These are phyloP conservation scores for Boletus rubropictus DNA, from an alignment of 768 basidiomycete genomes.

Conservation along the genomic window DNA sequence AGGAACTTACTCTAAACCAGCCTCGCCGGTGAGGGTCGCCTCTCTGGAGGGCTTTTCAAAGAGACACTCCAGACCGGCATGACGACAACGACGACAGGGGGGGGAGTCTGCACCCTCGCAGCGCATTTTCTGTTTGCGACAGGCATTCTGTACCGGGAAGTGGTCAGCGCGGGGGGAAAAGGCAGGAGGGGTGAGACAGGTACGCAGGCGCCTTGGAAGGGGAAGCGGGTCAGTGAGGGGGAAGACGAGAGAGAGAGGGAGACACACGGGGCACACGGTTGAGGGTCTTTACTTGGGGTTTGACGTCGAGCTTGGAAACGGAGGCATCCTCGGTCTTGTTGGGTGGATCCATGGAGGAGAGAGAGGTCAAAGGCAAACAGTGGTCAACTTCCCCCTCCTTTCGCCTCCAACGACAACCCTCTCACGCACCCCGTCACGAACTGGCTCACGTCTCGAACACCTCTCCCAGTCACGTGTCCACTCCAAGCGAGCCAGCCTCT, in stretches of 20 bases:
- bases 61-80: slow-evolving; percentile 84
- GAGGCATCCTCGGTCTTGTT: slow-evolving; percentile 53
- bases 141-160: slow-evolving; percentile 65
- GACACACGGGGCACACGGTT: slow-evolving; percentile 83
- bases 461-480: background rate
- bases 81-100: slow-evolving; percentile 90
- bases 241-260: background rate
- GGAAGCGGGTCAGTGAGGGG: slow-evolving; percentile 10
- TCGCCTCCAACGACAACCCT: background rate
- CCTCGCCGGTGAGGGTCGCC: slow-evolving; percentile 82
- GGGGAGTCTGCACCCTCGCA: slow-evolving; percentile 96
- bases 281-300: slow-evolving; percentile 70
- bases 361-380: slow-evolving; percentile 8
- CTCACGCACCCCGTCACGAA: background rate
- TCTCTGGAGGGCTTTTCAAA: slow-evolving; percentile 92
- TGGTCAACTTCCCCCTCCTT: background rate
- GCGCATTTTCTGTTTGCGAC: slow-evolving; percentile 95
- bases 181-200: slow-evolving; percentile 25
- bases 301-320: slow-evolving; percentile 57
- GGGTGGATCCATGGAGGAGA: slow-evolving; percentile 19
- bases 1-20: slow-evolving; percentile 73
- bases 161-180: slow-evolving; percentile 13
- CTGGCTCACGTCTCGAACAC: background rate
- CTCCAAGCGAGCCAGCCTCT: background rate
- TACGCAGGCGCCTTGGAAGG: slow-evolving; percentile 72